Evolutionary conservation across 2,329 filamentous ascomycete species (phyloP).

Genomic region (Cytospora chrysosperma): DNA sequence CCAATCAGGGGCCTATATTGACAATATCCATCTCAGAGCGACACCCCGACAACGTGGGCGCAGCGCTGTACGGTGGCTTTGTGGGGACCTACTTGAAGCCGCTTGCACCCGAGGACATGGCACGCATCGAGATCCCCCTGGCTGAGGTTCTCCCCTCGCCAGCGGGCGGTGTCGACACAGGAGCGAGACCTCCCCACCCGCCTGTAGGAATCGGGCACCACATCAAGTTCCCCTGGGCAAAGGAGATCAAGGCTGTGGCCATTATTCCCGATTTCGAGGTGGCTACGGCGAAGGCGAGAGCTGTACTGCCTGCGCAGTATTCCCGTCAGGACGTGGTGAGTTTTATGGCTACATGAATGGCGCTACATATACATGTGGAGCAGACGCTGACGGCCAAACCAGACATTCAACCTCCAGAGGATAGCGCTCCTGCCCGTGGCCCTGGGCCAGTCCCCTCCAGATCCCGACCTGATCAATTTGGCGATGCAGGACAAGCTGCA

Average conservation of each 20-base stretch:
- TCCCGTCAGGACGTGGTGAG: constrained; percentile 77
- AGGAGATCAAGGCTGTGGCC: constrained; percentile 93
- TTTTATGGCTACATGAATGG: constrained; percentile 4
- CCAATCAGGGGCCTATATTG: background rate
- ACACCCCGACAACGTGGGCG: constrained; percentile 92
- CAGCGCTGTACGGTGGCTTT: constrained; percentile 92
- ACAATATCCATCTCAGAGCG: constrained; percentile 53
- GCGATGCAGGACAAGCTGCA: constrained; percentile 99
- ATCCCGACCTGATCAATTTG: constrained; percentile 91
- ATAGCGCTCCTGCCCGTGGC: constrained; percentile 89
- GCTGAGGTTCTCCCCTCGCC: constrained; percentile 90
- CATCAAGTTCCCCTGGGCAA: constrained; percentile 91
- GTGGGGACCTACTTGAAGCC: constrained; percentile 96
- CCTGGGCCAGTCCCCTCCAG: constrained; percentile 83
- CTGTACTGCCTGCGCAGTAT: constrained; percentile 79
- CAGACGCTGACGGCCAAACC: constrained; percentile 4
- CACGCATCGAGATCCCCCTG: constrained; percentile 88
- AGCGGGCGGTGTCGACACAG: constrained; percentile 88
- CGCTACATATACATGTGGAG: background rate
- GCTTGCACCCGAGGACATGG: constrained; percentile 82
- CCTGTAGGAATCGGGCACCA: constrained; percentile 92
- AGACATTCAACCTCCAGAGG: constrained; percentile 90
- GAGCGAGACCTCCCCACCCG: constrained; percentile 81
- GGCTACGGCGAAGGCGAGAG: constrained; percentile 85
- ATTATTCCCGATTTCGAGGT: constrained; percentile 97